Evolutionary conservation across 805 yeast species (phyloP).

Genomic region (Debaryomyces hansenii): DNA sequence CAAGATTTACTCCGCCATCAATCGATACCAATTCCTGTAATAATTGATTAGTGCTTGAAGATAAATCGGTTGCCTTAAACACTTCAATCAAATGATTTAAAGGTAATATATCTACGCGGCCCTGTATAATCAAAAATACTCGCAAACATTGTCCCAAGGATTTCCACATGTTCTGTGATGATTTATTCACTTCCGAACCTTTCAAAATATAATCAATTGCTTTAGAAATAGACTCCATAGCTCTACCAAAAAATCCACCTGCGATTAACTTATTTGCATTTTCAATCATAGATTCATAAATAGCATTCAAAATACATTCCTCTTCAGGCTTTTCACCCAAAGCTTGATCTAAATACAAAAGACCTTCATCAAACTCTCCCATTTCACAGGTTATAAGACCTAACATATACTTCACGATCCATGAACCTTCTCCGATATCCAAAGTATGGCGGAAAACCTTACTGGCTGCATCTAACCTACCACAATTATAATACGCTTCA

Average conservation of each 20-base stretch:
- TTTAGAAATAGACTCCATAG: slow-evolving; percentile 46
- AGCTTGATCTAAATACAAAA: slow-evolving; percentile 45
- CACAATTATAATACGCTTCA: slow-evolving; percentile 86
- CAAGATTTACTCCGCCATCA: slow-evolving; percentile 12
- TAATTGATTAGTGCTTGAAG: slow-evolving; percentile 14
- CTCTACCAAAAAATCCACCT: slow-evolving; percentile 69
- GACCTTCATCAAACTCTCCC: slow-evolving; percentile 66
- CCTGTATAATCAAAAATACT: slow-evolving; percentile 55
- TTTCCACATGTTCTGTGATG: slow-evolving; percentile 66
- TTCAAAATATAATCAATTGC: slow-evolving; percentile 45
- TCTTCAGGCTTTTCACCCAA: slow-evolving; percentile 48
- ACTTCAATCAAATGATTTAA: slow-evolving; percentile 19
- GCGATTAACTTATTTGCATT: slow-evolving; percentile 52
- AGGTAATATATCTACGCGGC: slow-evolving; percentile 53
- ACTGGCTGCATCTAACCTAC: slow-evolving; percentile 80
- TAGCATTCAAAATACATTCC: slow-evolving; percentile 44
- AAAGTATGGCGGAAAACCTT: slow-evolving; percentile 76
- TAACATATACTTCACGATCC: slow-evolving; percentile 66
- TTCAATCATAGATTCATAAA: slow-evolving; percentile 57
- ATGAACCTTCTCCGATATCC: slow-evolving; percentile 48
- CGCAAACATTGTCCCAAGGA: slow-evolving; percentile 57
- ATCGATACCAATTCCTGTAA: slow-evolving; percentile 17
- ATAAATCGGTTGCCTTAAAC: slow-evolving; percentile 13
- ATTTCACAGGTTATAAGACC: slow-evolving; percentile 64
- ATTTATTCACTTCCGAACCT: slow-evolving; percentile 34